A percentile compares a stretch with the other conserved stretches of the same genome.
Conservation (phyloP, 2,329 filamentous ascomycete genomes). For the Penicillium rolfsii region DNA sequence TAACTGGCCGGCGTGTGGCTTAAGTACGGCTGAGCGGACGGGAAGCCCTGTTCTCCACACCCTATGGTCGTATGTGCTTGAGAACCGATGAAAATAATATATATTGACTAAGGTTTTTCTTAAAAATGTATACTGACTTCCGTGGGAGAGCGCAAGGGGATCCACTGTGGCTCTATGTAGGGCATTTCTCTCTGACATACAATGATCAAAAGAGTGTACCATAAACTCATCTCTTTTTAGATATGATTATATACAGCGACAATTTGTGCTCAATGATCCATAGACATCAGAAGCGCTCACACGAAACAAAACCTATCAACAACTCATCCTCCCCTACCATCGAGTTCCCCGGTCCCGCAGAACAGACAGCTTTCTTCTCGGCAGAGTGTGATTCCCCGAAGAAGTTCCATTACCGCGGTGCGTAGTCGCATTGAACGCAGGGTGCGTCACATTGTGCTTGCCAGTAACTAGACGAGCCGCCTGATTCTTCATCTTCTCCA, state of each 20-base stretch:
- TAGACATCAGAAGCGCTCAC: slow-evolving; percentile 11
- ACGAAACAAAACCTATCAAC: slow-evolving; percentile 2
- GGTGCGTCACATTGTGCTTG: slow-evolving; percentile 21
- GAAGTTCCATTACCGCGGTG: slow-evolving; percentile 21
- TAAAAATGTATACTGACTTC: no score
- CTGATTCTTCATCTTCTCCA: slow-evolving; percentile 25
- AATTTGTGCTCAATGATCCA: slow-evolving; percentile 12
- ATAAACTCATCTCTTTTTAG: slow-evolving; percentile 3
- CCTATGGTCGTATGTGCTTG: no score
- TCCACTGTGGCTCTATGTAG: no score
- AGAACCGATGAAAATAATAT: no score
- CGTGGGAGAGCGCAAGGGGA: no score
- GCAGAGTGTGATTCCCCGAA: slow-evolving; percentile 19
- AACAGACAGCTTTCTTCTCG: slow-evolving; percentile 28
- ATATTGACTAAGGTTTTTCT: no score
- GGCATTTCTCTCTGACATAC: not conserved
- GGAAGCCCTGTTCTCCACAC: no score
- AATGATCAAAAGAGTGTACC: not conserved
- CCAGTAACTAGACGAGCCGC: slow-evolving; percentile 19
- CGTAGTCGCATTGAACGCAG: slow-evolving; percentile 13
- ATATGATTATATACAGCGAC: slow-evolving; percentile 14
- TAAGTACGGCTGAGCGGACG: no score
- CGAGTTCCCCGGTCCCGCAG: slow-evolving; percentile 24
- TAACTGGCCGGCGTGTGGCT: no score
- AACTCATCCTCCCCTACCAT: slow-evolving; percentile 4